Evolutionary conservation across 257 asterid genomes (phyloP).

Genomic region (Salvia hispanica): DNA sequence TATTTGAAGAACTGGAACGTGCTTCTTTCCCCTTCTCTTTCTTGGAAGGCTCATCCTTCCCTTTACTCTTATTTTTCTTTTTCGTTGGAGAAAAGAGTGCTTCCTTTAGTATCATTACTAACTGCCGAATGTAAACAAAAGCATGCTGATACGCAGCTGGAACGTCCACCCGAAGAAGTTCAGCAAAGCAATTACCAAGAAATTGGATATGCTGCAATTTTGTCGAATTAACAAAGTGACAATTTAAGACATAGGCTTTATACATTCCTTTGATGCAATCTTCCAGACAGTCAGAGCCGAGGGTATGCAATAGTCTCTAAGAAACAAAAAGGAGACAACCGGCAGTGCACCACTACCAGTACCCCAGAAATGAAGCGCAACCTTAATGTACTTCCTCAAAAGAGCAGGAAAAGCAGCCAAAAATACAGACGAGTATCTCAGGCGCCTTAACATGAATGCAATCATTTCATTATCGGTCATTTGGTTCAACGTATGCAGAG

Average conservation of each 20-base stretch:
- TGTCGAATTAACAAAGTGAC: constrained; percentile 71
- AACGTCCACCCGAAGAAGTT: constrained; percentile 70
- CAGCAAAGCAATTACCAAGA: constrained; percentile 82
- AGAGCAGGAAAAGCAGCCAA: constrained; percentile 90
- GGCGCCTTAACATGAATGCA: constrained; percentile 69
- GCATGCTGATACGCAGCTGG: constrained; percentile 88
- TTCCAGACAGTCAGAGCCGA: constrained; percentile 81
- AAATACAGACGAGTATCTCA: constrained; percentile 66
- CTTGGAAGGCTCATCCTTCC: constrained; percentile 44
- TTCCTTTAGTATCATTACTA: constrained; percentile 78
- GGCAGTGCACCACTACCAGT: constrained; percentile 93
- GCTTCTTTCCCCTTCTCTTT: constrained; percentile 51
- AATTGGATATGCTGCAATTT: constrained; percentile 89
- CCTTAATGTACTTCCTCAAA: constrained; percentile 89
- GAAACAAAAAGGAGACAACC: constrained; percentile 80
- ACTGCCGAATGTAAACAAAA: constrained; percentile 83
- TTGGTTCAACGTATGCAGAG: constrained; percentile 87
- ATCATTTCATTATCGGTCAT: constrained; percentile 93
- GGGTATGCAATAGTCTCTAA: constrained; percentile 75
- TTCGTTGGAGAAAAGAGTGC: constrained; percentile 58
- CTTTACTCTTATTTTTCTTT: constrained; percentile 43
- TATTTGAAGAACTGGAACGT: constrained; percentile 39
- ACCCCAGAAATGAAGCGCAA: constrained; percentile 97
- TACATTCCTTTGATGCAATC: constrained; percentile 57
- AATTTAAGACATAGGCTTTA: constrained; percentile 68